phyloP scores from a whole-genome alignment of 106 monocot genomes.

The Narthecium ossifragum region DNA sequence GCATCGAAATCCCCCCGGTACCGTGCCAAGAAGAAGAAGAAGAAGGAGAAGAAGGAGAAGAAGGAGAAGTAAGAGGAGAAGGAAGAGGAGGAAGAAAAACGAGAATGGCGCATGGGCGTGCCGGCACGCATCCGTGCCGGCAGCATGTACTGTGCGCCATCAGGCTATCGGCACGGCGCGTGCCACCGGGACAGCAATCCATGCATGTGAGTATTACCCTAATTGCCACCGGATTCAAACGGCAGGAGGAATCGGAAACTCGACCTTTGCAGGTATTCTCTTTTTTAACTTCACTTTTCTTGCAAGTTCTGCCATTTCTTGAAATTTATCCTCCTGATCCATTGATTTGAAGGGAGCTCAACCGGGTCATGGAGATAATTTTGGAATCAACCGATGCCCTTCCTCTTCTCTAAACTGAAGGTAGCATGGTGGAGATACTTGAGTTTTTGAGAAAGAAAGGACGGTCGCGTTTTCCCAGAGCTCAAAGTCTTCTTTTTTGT shows the following conservation, averaged over 20 bases:
- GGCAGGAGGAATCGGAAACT: slow-evolving; percentile 48
- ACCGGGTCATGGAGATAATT: slow-evolving; percentile 26
- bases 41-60: no score
- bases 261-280: slow-evolving; percentile 38
- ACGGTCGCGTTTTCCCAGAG: slow-evolving; percentile 53
- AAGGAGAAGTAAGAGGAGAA: no score
- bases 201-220: slow-evolving; percentile 65
- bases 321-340: neutral
- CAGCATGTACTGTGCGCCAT: no score
- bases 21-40: no score
- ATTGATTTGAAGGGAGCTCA: slow-evolving; percentile 38
- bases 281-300: no score
- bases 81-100: no score
- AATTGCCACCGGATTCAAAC: slow-evolving; percentile 67
- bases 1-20: no score
- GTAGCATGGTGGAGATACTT: slow-evolving; percentile 42
- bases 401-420: slow-evolving; percentile 37
- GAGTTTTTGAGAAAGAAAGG: slow-evolving; percentile 72
- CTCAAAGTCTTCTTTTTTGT: no score
- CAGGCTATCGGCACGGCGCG: no score
- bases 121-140: no score
- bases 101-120: no score
- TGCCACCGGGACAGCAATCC: no score
- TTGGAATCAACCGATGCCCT: slow-evolving; percentile 31
- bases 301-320: neutral